phyloP scores from a whole-genome alignment of 768 basidiomycete genomes.

The Pisolithus orientalis region DNA sequence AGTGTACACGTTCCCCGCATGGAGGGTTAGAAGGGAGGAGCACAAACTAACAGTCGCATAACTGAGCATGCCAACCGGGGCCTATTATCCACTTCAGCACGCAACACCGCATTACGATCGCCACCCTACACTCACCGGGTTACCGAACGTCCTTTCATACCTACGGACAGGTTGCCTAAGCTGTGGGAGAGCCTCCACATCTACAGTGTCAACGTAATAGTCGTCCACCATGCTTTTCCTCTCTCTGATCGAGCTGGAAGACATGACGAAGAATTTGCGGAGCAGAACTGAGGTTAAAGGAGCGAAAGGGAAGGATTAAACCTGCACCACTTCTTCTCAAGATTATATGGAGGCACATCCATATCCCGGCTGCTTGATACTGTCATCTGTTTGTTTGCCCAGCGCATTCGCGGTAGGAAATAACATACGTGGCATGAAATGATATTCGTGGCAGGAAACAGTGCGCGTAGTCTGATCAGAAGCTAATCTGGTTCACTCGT shows the following conservation, averaged over 20 bases:
- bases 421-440: no score
- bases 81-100: constrained; percentile 7
- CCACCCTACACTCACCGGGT: constrained; percentile 12
- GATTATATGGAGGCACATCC: no score
- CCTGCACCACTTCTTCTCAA: no score
- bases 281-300: no score
- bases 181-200: constrained; percentile 11
- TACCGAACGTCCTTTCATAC: constrained; percentile 21
- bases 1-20: constrained; percentile 12
- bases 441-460: no score
- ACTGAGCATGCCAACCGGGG: constrained; percentile 23
- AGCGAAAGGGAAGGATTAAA: no score
- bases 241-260: constrained; percentile 2
- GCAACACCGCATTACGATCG: neutral
- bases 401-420: no score
- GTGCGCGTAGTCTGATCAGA: no score
- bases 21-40: constrained; percentile 22
- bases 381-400: no score
- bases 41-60: constrained; percentile 26
- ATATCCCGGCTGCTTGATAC: no score
- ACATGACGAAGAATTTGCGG: constrained; percentile 9
- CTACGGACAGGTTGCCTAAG: constrained; percentile 17
- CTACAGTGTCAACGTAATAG: constrained; percentile 23
- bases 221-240: constrained; percentile 10
- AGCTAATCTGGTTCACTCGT: no score